A percentile compares a stretch with the other conserved stretches of the same genome.
These are phyloP conservation scores for Hericium erinaceus DNA, from an alignment of 768 basidiomycete species.

Conservation along the genomic window DNA sequence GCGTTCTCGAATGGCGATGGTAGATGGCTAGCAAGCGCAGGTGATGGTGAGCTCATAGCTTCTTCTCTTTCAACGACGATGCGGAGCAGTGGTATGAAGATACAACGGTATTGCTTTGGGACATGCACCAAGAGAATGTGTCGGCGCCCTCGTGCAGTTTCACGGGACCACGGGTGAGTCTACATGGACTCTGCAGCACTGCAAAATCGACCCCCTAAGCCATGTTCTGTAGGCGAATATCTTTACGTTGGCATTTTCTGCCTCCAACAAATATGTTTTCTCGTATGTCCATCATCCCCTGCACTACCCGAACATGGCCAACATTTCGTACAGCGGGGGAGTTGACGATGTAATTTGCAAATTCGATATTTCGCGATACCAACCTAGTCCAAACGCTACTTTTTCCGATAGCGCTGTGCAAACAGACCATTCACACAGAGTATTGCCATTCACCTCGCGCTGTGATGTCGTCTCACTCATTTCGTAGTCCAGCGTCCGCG, in stretches of 20 bases:
- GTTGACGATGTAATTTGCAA: constrained; percentile 9
- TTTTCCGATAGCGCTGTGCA: no score
- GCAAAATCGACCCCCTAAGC: neutral
- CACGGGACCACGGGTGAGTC: constrained; percentile 20
- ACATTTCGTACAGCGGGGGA: constrained; percentile 3
- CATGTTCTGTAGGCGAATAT: constrained; percentile 49
- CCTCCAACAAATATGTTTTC: constrained; percentile 51
- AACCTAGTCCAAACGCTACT: no score
- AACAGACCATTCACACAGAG: no score
- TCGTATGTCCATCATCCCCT: constrained; percentile 37
- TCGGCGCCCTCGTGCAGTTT: constrained; percentile 19
- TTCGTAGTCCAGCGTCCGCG: constrained; percentile 54
- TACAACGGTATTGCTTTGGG: constrained; percentile 25
- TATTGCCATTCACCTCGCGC: no score
- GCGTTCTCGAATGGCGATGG: constrained; percentile 26
- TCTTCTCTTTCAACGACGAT: neutral
- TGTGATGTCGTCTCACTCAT: no score
- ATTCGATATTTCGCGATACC: constrained; percentile 9
- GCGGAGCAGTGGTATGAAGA: constrained; percentile 16
- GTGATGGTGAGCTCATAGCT: constrained; percentile 23
- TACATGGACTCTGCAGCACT: neutral
- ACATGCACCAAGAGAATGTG: constrained; percentile 25
- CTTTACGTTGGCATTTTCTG: constrained; percentile 63
- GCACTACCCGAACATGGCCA: neutral
- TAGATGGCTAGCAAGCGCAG: constrained; percentile 30